Conservation (phyloP, 805 yeast species). For the Yamadazyma akitaensis region DNA sequence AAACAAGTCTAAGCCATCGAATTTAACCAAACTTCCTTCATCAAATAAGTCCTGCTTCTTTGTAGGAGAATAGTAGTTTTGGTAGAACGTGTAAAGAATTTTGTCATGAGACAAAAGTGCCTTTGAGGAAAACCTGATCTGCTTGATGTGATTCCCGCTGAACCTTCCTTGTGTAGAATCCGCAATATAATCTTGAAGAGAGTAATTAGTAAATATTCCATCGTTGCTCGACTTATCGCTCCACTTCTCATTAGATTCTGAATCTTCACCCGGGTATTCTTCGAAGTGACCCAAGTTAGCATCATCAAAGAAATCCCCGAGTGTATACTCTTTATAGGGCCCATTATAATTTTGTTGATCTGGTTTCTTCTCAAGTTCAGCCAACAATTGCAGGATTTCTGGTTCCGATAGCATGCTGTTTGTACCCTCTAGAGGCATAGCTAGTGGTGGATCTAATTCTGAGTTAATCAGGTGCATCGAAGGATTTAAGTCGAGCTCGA, state of each 20-base stretch:
- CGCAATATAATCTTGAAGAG: slow-evolving; percentile 1
- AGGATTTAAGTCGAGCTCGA: not conserved
- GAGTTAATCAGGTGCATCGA: not conserved
- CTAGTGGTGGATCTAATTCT: not conserved
- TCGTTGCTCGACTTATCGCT: not conserved
- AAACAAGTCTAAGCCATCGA: slow-evolving; percentile 1
- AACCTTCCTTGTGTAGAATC: slow-evolving; percentile 1
- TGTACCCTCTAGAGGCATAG: not conserved
- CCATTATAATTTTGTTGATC: not conserved
- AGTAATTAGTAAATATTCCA: not conserved
- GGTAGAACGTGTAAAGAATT: not conserved
- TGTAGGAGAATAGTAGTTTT: not conserved
- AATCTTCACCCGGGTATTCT: not conserved
- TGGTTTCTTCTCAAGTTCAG: not conserved
- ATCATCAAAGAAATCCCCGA: slow-evolving; percentile 8
- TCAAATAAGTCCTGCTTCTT: slow-evolving; percentile 1
- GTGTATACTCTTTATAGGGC: not conserved
- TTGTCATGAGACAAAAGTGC: not conserved
- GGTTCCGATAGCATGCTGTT: not conserved
- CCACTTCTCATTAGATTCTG: not conserved
- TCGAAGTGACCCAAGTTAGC: slow-evolving; percentile 3
- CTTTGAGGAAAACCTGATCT: not conserved
- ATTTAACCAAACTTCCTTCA: not conserved
- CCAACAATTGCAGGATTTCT: slow-evolving; percentile 1
- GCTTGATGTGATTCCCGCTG: slow-evolving; percentile 1